Base-by-base conservation (phyloP, 2,329 filamentous ascomycete species). In the Xylaria sp. region DNA sequence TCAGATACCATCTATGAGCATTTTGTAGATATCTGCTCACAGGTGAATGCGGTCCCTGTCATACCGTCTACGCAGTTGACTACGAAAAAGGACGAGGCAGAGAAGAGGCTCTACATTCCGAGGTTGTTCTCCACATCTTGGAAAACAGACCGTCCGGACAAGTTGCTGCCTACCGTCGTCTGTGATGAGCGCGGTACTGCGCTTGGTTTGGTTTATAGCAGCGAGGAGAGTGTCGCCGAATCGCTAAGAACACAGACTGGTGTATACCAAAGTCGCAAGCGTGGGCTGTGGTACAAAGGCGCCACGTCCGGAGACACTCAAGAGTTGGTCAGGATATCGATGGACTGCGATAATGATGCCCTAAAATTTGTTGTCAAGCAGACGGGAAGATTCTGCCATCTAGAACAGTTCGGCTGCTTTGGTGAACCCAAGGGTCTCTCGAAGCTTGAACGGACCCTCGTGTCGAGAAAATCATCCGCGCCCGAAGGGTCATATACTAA, bases 201-300 rank as follows among this genome's bases (percentile, higher is more conserved):
- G 9, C 84, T 99, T 15, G 96, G 96, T 0, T 83, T 99, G 72
- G 96, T 98, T 20, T 99, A 98, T 85, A 97, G 94, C 81, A 98
- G 93, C 78, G 89, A 92, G 72, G 93, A 97, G 80, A 98, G 95
- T 79, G 90, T 99, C 41, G 86, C 90, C 9, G 95, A 97, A 82
- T 95, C 95, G 46, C 80, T 99, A 70, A 89, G 89, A 76, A 97
- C 94, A 6, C 84, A 87, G 75, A 85, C 84, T 0, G 94, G 96
- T 39, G 95, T 98, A 46, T 99, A 99, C 80, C 94, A 98, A 82
- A 98, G 95, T 83, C 88, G 96, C 62, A 98, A 98, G 85, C 89
- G 96, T 54, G 96, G 96, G 0, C 82, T 99, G 34, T 99, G 96
- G 96, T 92, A 97, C 81, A 99, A 99, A 84, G 96, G 96, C 6